A percentile compares a stretch with the other conserved stretches of the same genome.
Conservation (phyloP, 306 rosid genomes). For the Castanea crenata region DNA sequence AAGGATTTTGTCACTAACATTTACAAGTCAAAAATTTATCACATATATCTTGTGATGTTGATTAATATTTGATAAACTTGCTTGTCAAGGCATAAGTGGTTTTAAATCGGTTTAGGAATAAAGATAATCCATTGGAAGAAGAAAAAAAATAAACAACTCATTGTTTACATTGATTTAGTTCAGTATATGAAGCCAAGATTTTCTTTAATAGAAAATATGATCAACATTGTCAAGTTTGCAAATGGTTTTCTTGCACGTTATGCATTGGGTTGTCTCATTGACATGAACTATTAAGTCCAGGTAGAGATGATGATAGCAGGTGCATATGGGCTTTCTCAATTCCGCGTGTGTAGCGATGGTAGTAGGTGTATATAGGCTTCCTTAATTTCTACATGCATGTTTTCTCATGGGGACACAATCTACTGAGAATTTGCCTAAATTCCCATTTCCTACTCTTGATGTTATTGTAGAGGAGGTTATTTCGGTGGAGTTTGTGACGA, state of each 20-base stretch:
- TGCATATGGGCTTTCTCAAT: constrained; percentile 92
- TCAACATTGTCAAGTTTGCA: constrained; percentile 74
- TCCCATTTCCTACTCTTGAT: constrained; percentile 79
- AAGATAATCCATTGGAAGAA: constrained; percentile 69
- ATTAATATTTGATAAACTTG: constrained; percentile 75
- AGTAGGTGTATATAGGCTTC: too few species aligned
- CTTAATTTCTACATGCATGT: not conserved
- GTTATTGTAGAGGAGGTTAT: constrained; percentile 62
- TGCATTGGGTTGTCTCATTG: constrained; percentile 83
- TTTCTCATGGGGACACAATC: constrained; percentile 88
- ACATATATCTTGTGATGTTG: constrained; percentile 81
- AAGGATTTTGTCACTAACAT: too few species aligned
- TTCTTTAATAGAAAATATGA: constrained; percentile 89
- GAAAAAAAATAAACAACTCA: constrained; percentile 79
- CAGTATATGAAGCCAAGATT: constrained; percentile 71
- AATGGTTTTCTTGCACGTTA: constrained; percentile 89
- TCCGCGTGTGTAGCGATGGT: constrained; percentile 58
- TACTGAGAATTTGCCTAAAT: constrained; percentile 71
- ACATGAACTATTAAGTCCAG: constrained; percentile 85
- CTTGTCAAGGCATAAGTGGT: constrained; percentile 98
- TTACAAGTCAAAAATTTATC: constrained; percentile 19
- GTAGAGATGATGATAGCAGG: constrained; percentile 86
- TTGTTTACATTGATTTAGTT: constrained; percentile 83
- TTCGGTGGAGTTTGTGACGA: constrained; percentile 65
- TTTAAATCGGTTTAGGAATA: constrained; percentile 79